Evolutionary conservation across 495 filamentous ascomycete species (phyloP), one percentile per base, ranked within the genome.

Genomic region (Podospora conica): DNA sequence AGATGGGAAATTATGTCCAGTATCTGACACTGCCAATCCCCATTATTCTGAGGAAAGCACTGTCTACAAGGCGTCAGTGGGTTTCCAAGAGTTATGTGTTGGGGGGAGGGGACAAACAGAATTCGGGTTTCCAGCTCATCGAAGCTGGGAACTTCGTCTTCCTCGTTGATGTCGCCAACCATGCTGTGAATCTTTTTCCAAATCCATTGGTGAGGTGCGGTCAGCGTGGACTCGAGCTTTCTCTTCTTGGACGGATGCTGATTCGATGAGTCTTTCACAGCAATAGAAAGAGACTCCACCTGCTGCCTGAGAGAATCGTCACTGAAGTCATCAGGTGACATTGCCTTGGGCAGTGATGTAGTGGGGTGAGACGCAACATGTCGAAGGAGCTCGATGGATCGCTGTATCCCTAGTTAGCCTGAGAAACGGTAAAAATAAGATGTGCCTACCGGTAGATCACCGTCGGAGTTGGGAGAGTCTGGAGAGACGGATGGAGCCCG

Each of bases 371-470:
- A 48, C n/a, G 28, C 33, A 27, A 70, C 60, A 18, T 71, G 71
- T 12, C 55, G 67, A 5, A 82, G 70, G 12, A 82, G 55, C 9
- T 70, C 66, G 11, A 77, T 59, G 55, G 75, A 74, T 56, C 71
- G 71, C 79, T 81, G 57, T 11, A 23, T 9, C 22, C 4, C 9
- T 5, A 24, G 54, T 77, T 69, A 80, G 73, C 61, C 63, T 1
- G 12, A 60, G 24, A 11, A 29, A n/a, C 23, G 29, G 8, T 3
- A 25, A 21, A 22, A 21, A 11, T 25, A 2, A 28, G 66, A 48
- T 48, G 2, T 48, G 67, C 77, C 58, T 74, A 79, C 79, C 72
- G 70, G 70, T 57, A 80, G 23, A 58, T 81, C 79, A 11, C 64
- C 71, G 3, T 53, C 28, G 3, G 66, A 64, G 53, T 70, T n/a